A percentile compares a stretch with the other conserved stretches of the same genome.
These are phyloP conservation scores for Lenwebbia sp. DNA, from an alignment of 345 rosid species.

Conservation along the genomic window DNA sequence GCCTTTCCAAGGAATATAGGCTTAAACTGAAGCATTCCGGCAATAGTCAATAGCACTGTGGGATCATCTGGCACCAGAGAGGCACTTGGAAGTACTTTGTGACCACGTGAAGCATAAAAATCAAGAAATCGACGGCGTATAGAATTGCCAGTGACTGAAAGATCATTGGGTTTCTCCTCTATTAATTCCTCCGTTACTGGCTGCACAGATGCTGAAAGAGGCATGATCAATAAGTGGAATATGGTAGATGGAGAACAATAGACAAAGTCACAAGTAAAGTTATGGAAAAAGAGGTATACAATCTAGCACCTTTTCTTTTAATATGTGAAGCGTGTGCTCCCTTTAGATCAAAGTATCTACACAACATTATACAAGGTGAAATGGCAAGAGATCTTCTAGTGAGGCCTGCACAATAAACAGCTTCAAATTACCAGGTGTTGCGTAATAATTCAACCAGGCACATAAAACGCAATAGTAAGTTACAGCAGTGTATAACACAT, in stretches of 20 bases:
- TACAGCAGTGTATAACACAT: neutral
- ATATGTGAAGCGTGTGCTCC: conserved; percentile 11
- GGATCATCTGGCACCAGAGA: conserved; percentile 97
- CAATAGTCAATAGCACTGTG: conserved; percentile 85
- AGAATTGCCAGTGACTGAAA: conserved; percentile 61
- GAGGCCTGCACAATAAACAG: conserved; percentile 32
- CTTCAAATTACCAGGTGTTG: neutral
- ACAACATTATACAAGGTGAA: conserved; percentile 20
- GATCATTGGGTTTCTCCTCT: conserved; percentile 30
- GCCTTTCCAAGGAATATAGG: conserved; percentile 94
- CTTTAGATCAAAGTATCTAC: conserved; percentile 1
- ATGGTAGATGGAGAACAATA: conserved; percentile 1
- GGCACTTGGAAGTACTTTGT: conserved; percentile 79
- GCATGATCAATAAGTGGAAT: conserved; percentile 10
- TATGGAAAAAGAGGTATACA: neutral
- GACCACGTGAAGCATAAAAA: conserved; percentile 84
- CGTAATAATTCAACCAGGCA: neutral
- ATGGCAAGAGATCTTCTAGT: conserved; percentile 16
- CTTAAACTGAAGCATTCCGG: conserved; percentile 98
- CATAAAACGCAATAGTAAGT: neutral
- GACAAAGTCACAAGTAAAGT: neutral
- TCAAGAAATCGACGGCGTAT: conserved; percentile 71
- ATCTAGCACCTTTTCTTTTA: conserved; percentile 34
- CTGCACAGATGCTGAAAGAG: conserved; percentile 60
- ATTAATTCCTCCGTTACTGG: conserved; percentile 38